Conservation (phyloP, 257 asterid genomes). For the Capsicum baccatum region DNA sequence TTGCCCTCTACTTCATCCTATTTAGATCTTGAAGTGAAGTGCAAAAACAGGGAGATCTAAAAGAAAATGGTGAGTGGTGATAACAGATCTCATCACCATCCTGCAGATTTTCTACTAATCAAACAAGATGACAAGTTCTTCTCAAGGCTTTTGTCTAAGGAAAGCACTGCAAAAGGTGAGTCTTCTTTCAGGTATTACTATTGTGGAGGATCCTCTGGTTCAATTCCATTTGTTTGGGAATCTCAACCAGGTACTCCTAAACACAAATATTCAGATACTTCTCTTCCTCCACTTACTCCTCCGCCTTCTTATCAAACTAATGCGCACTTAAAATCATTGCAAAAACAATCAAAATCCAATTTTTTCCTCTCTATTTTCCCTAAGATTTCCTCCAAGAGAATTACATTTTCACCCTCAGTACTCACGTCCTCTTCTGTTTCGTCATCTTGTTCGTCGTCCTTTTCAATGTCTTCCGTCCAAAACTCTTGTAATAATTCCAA, state of each 20-base stretch:
- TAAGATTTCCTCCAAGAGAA: conserved; percentile 36
- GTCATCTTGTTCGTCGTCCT: conserved; percentile 44
- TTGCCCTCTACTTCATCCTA: conserved; percentile 39
- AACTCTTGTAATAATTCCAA: neutral
- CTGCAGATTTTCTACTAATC: conserved; percentile 40
- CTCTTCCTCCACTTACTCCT: conserved; percentile 75
- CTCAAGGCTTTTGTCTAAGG: conserved; percentile 54
- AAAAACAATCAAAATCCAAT: conserved; percentile 38
- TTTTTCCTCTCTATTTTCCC: conserved; percentile 43
- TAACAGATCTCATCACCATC: conserved; percentile 28
- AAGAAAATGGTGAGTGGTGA: conserved; percentile 39
- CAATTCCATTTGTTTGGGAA: conserved; percentile 82
- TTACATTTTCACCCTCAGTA: conserved; percentile 21
- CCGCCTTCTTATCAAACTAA: conserved; percentile 64
- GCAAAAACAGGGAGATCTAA: neutral
- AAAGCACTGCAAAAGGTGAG: conserved; percentile 45
- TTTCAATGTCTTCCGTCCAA: conserved; percentile 50
- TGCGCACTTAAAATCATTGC: conserved; percentile 30
- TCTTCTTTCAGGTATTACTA: conserved; percentile 61
- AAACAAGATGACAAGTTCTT: conserved; percentile 49
- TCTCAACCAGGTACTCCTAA: conserved; percentile 87
- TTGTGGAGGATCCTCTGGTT: conserved; percentile 67
- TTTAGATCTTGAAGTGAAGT: conserved; percentile 33
- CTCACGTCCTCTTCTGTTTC: conserved; percentile 33
- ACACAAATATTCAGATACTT: conserved; percentile 46